Evolutionary conservation across 805 yeast genomes (phyloP).

Genomic region (Danielia reshetovae): DNA sequence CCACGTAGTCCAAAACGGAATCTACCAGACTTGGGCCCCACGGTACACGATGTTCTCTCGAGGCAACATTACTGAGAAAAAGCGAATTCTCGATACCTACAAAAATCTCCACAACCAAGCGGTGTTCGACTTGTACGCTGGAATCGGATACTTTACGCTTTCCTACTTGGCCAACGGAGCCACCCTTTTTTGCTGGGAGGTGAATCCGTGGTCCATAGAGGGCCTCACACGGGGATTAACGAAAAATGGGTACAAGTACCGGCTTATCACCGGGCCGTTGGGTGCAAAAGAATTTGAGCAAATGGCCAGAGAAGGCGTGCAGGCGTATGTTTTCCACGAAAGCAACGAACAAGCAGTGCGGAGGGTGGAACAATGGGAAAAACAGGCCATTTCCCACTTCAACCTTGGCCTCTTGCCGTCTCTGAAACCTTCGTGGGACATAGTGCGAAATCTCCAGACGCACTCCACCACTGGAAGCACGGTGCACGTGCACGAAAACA

Average conservation of each 20-base stretch:
- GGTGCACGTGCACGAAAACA: conserved; percentile 77
- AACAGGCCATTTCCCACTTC: conserved; percentile 46
- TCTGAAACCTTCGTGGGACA: conserved; percentile 59
- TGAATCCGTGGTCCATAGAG: conserved; percentile 79
- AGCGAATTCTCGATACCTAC: conserved; percentile 50
- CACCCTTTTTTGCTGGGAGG: conserved; percentile 69
- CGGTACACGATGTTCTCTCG: conserved; percentile 81
- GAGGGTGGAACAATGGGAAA: conserved; percentile 29
- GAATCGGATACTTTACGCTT: conserved; percentile 81
- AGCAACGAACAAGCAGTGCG: conserved; percentile 50
- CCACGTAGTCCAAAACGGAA: conserved; percentile 63
- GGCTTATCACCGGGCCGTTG: conserved; percentile 5
- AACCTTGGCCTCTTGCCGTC: conserved; percentile 79
- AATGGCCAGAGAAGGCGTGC: conserved; percentile 14
- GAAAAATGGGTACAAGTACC: conserved; percentile 34
- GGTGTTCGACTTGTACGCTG: conserved; percentile 72
- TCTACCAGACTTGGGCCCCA: conserved; percentile 82
- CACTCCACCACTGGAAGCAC: conserved; percentile 14
- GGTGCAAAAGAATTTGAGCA: neutral
- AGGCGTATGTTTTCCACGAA: conserved; percentile 57
- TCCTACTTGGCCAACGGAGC: conserved; percentile 60
- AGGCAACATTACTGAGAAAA: conserved; percentile 81
- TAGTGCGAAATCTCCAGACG: conserved; percentile 24
- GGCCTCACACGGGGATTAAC: conserved; percentile 59
- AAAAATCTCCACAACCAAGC: conserved; percentile 33